phyloP scores from a whole-genome alignment of 2,329 filamentous ascomycete genomes.

The Neonectria magnoliae region DNA sequence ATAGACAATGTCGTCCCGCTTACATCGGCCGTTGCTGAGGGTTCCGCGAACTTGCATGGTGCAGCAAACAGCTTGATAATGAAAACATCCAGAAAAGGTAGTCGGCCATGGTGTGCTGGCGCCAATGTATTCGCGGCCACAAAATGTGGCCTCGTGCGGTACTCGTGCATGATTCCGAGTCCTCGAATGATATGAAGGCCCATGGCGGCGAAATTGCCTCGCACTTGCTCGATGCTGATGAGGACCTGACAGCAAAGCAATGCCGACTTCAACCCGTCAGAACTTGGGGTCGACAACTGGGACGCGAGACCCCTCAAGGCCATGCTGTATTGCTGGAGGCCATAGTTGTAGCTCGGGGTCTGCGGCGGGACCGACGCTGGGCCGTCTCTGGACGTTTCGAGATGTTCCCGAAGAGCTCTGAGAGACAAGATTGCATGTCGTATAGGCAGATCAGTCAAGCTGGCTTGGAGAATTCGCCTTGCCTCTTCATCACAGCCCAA shows the following conservation, averaged over 20 bases:
- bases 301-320: conserved; percentile 53
- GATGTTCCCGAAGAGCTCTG: conserved; percentile 50
- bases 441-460: conserved; percentile 48
- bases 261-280: conserved; percentile 48
- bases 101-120: conserved; percentile 44
- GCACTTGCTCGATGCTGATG: conserved; percentile 58
- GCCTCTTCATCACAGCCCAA: conserved; percentile 52
- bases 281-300: conserved; percentile 47
- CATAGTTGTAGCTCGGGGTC: conserved; percentile 47
- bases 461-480: conserved; percentile 51
- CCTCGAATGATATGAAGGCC: conserved; percentile 55
- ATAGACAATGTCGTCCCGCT: conserved; percentile 32
- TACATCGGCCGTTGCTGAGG: conserved; percentile 27
- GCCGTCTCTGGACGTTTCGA: conserved; percentile 47
- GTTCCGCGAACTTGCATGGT: conserved; percentile 53
- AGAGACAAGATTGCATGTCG: conserved; percentile 54
- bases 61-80: conserved; percentile 55
- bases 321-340: conserved; percentile 54
- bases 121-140: conserved; percentile 39
- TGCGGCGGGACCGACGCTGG: conserved; percentile 41
- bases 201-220: conserved; percentile 53
- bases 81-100: conserved; percentile 54
- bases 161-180: conserved; percentile 55
- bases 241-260: conserved; percentile 59
- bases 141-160: conserved; percentile 50